A percentile compares a stretch with the other conserved stretches of the same genome.
These are phyloP conservation scores for Prosopis cineraria DNA, from an alignment of 306 rosid species.

Conservation along the genomic window DNA sequence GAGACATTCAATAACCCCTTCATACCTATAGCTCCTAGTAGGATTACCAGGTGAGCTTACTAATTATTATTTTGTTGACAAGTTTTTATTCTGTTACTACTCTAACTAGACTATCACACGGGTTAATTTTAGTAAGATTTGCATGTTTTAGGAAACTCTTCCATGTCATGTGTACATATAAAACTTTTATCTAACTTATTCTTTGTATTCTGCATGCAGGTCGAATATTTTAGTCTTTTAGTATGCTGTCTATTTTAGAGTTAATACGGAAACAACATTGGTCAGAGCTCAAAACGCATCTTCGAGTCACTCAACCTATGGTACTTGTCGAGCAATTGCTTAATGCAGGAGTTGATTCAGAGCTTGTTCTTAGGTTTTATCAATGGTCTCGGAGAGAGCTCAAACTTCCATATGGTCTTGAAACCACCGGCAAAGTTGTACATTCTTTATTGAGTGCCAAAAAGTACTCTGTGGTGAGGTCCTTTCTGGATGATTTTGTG, in stretches of 20 bases:
- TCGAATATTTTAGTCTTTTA: slow-evolving; percentile 32
- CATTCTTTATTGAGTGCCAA: slow-evolving; percentile 52
- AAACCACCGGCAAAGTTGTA: slow-evolving; percentile 56
- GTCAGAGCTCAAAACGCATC: slow-evolving; percentile 64
- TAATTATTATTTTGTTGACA: no score
- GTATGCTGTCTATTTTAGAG: slow-evolving; percentile 46
- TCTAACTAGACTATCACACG: no score
- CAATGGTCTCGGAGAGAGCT: slow-evolving; percentile 65
- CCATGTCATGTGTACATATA: neutral
- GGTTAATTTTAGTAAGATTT: no score
- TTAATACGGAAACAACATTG: slow-evolving; percentile 73
- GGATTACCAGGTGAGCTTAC: no score
- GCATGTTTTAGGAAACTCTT: neutral
- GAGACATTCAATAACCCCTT: no score
- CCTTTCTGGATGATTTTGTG: slow-evolving; percentile 56
- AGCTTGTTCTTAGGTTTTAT: slow-evolving; percentile 65
- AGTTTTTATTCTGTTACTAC: no score
- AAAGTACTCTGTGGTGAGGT: slow-evolving; percentile 59
- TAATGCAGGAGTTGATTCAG: slow-evolving; percentile 52
- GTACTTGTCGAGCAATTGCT: slow-evolving; percentile 55
- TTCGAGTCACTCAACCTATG: slow-evolving; percentile 43
- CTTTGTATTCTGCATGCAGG: slow-evolving; percentile 18
- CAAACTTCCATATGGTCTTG: slow-evolving; percentile 46
- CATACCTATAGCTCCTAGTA: no score
- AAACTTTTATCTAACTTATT: slow-evolving; percentile 14